Evolutionary conservation across 73 alveolate genomes (phyloP).

Genomic region (Breviolum minutum): DNA sequence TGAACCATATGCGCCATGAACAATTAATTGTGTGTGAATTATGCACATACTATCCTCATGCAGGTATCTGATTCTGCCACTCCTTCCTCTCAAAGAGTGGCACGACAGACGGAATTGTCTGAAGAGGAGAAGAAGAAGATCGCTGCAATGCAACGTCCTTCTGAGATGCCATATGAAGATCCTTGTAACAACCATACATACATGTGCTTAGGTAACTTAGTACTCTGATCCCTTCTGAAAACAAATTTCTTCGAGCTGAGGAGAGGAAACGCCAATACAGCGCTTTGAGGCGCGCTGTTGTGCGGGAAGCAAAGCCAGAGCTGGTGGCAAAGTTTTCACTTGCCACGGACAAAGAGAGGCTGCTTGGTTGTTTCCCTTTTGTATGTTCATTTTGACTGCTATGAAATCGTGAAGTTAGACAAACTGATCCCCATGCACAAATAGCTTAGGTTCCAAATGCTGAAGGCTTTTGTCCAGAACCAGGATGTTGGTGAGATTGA

Average conservation of each 20-base stretch:
- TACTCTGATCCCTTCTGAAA: too few relatives aligned
- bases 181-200: background rate
- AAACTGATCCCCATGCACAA: background rate
- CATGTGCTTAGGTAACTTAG: too few relatives aligned
- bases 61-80: background rate
- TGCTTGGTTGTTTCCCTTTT: background rate
- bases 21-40: background rate
- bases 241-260: background rate
- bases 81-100: background rate
- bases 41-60: background rate
- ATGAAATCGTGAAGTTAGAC: background rate
- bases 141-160: background rate
- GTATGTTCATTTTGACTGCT: background rate
- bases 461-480: conserved; percentile 19
- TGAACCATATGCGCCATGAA: too few relatives aligned
- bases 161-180: background rate
- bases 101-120: background rate
- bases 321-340: conserved; percentile 21
- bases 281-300: conserved; percentile 22
- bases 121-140: background rate
- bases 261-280: conserved; percentile 44
- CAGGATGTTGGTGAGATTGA: conserved; percentile 36
- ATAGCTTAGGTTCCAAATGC: conserved; percentile 42
- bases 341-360: background rate
- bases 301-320: background rate